Base-by-base conservation (phyloP, 192 early-diverging fungal genomes). In the Coemansia aciculifera region DNA sequence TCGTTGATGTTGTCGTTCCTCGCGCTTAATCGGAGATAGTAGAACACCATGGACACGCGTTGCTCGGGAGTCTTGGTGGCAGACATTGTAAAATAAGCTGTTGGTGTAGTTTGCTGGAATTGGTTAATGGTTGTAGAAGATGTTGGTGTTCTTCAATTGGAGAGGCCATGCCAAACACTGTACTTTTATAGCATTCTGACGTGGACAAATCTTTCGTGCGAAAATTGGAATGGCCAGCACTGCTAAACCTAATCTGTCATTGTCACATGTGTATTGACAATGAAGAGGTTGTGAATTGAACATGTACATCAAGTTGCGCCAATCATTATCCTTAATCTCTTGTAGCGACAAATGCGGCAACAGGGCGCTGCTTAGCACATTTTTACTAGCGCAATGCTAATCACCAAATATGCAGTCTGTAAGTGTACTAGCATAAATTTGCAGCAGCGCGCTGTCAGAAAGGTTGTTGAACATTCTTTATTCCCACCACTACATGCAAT, bases 1-100 rank as follows among this genome's bases (percentile, higher is more conserved):
- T 86, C 85, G 34, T 82, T 84, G 42, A 86, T 86, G 64, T 85
- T 84, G 8, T 76, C 84, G 52, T 78, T 68, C 68, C 78, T 79
- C n/a, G n/a, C n/a, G n/a, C n/a, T n/a, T n/a, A n/a, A 54, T 77
- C 84, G 37, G 83, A 82, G 29, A 78, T 75, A 86, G 68, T 5
- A 86, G 79, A 88, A 85, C 32, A 88, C 67, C n/a, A 46, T 34
- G 17, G 68, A 71, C 38, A 81, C 79, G 27, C 52, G 29, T 13
- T 56, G 52, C 29, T 56, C 52, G 13, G 29, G 52, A 31, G 27
- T 56, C 52, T 32, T 56, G 27, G 52, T 56, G 13, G 52, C 32
- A 10, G 24, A 31, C 52, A 56, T 56, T 32, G 24, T 56, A 23
- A 11, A 9, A 56, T 13, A 31, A 15, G 12, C 31, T 27, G 51